Conservation (phyloP, 345 rosid species). For the Gossypium arboreum region DNA sequence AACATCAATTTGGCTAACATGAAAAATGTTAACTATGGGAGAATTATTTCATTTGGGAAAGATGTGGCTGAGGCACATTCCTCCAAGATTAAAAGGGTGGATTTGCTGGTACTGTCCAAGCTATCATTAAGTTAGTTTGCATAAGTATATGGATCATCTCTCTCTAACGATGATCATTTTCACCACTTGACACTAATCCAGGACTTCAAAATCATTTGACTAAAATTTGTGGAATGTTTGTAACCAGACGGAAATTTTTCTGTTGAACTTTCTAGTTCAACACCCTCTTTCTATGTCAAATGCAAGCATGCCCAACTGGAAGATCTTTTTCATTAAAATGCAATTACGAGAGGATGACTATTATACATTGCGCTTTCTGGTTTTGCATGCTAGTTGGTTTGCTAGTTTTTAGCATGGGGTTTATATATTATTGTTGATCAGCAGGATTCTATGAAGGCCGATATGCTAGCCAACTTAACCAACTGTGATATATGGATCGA, state of each 20-base stretch:
- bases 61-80: slow-evolving; percentile 47
- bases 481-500: slow-evolving; percentile 63
- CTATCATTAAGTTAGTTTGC: neutral
- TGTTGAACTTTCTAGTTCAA: neutral
- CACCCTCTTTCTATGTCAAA: neutral
- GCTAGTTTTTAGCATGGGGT: neutral
- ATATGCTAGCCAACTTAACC: slow-evolving; percentile 29
- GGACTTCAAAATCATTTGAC: neutral
- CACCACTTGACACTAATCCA: neutral
- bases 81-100: slow-evolving; percentile 43
- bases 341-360: neutral
- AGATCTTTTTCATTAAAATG: neutral
- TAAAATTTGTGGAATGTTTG: neutral
- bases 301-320: neutral
- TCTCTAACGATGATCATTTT: neutral
- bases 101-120: slow-evolving; percentile 51
- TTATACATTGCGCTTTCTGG: neutral
- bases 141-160: neutral
- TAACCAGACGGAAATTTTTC: neutral
- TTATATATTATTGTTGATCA: slow-evolving; percentile 13
- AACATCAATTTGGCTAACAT: slow-evolving; percentile 12
- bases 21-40: slow-evolving; percentile 44
- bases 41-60: slow-evolving; percentile 67
- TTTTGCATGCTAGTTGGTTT: neutral
- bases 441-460: slow-evolving; percentile 49